phyloP scores from a whole-genome alignment of 2,329 filamentous ascomycete species.

The Sclerotinia minor region DNA sequence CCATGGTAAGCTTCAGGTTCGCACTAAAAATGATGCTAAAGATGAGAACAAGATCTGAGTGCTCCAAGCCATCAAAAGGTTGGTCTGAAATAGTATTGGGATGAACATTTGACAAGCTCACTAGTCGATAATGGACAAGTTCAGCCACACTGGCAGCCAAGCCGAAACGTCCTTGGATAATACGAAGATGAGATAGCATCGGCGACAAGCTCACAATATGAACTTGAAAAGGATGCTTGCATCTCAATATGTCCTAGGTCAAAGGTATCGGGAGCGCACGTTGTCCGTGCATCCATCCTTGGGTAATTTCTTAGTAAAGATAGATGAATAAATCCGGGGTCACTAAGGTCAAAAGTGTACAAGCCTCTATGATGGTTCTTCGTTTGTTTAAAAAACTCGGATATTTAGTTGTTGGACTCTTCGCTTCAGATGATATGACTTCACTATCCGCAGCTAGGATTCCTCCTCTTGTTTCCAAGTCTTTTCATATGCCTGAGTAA shows the following conservation, averaged over 20 bases:
- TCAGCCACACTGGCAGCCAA: background rate
- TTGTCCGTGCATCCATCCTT: conserved; percentile 2
- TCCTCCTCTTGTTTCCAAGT: too few relatives aligned
- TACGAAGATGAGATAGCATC: background rate
- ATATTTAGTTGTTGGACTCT: background rate
- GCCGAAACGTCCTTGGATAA: background rate
- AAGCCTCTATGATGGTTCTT: background rate
- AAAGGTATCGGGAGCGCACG: background rate
- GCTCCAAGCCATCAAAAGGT: background rate
- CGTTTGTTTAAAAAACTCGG: background rate
- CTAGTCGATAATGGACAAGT: background rate
- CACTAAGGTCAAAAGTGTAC: background rate
- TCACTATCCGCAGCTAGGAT: too few relatives aligned
- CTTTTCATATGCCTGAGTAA: background rate
- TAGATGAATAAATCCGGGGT: background rate
- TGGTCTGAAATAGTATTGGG: background rate
- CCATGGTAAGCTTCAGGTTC: background rate
- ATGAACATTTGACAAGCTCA: background rate
- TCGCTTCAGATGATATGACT: too few relatives aligned
- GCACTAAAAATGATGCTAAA: background rate
- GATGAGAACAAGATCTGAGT: background rate
- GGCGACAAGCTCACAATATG: background rate
- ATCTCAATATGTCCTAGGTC: background rate
- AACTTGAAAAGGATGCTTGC: background rate
- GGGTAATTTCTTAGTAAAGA: background rate